Conservation (phyloP, 768 basidiomycete genomes). For the Lactifluus hygrophoroides region DNA sequence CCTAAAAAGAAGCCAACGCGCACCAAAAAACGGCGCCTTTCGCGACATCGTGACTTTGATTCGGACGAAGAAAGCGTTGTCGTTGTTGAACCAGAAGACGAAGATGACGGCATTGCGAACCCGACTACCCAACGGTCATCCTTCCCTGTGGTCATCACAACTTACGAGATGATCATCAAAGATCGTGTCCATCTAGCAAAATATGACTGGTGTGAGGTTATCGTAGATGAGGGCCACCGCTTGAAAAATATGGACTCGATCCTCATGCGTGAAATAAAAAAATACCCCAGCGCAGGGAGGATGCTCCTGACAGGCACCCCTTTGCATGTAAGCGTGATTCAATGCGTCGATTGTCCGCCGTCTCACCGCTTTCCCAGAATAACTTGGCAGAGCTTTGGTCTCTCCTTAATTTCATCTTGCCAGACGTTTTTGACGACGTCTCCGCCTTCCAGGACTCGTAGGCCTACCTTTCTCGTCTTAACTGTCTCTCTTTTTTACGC, state of each 20-base stretch:
- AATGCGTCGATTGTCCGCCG: neutral
- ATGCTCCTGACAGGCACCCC: slow-evolving; percentile 97
- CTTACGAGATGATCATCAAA: slow-evolving; percentile 88
- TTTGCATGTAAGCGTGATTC: slow-evolving; percentile 57
- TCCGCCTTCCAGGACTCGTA: slow-evolving; percentile 88
- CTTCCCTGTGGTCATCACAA: slow-evolving; percentile 83
- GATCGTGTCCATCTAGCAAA: slow-evolving; percentile 58
- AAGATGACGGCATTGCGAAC: slow-evolving; percentile 1
- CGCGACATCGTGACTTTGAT: neutral
- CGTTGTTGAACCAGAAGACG: neutral
- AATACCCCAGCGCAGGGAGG: slow-evolving; percentile 72
- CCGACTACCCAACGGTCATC: slow-evolving; percentile 29
- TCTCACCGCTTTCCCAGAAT: slow-evolving; percentile 46
- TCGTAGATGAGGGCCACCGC: slow-evolving; percentile 93
- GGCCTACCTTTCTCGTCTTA: slow-evolving; percentile 16
- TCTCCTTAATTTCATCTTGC: slow-evolving; percentile 90
- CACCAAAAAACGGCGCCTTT: neutral
- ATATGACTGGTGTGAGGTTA: slow-evolving; percentile 84
- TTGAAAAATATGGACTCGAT: slow-evolving; percentile 92
- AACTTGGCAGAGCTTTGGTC: slow-evolving; percentile 94
- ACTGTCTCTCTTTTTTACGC: neutral
- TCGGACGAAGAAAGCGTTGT: slow-evolving; percentile 9
- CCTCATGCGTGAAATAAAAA: slow-evolving; percentile 85
- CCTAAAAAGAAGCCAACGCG: neutral
- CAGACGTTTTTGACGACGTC: slow-evolving; percentile 86